phyloP scores from a whole-genome alignment of 2,329 filamentous ascomycete genomes.

The Aphanocladium album region DNA sequence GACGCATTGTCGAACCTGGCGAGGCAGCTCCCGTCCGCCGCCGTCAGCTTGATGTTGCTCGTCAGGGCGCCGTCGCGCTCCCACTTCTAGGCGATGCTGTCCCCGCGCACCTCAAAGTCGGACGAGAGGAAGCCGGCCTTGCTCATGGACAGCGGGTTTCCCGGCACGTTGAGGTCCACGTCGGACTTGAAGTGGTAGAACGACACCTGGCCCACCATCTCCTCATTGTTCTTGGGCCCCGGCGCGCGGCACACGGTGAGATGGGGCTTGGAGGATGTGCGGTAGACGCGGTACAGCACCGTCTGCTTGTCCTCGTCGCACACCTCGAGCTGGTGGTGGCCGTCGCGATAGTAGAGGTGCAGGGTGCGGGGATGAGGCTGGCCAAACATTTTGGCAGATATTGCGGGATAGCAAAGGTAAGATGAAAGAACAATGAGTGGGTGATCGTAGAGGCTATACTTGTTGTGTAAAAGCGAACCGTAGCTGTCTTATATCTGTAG shows the following conservation, averaged over 20 bases:
- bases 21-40: not conserved
- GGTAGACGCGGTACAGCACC: conserved; percentile 5
- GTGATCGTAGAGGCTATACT: no score
- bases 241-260: conserved; percentile 2
- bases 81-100: not conserved
- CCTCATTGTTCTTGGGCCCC: not conserved
- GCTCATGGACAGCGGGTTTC: not conserved
- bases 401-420: not conserved
- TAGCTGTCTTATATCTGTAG: no score
- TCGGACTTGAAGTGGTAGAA: conserved; percentile 41
- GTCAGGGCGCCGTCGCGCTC: not conserved
- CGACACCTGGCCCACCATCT: conserved; percentile 31
- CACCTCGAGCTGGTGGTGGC: not conserved
- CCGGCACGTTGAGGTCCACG: conserved; percentile 8
- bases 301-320: not conserved
- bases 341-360: conserved; percentile 10
- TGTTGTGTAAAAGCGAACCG: no score
- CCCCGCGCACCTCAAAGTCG: not conserved
- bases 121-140: not conserved
- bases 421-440: no score
- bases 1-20: not conserved
- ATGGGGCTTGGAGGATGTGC: conserved; percentile 4
- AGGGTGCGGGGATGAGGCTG: not conserved
- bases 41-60: not conserved
- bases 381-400: not conserved